These are phyloP conservation scores for Fusarium poae DNA, from an alignment of 2,329 filamentous ascomycete species.

Conservation along the genomic window DNA sequence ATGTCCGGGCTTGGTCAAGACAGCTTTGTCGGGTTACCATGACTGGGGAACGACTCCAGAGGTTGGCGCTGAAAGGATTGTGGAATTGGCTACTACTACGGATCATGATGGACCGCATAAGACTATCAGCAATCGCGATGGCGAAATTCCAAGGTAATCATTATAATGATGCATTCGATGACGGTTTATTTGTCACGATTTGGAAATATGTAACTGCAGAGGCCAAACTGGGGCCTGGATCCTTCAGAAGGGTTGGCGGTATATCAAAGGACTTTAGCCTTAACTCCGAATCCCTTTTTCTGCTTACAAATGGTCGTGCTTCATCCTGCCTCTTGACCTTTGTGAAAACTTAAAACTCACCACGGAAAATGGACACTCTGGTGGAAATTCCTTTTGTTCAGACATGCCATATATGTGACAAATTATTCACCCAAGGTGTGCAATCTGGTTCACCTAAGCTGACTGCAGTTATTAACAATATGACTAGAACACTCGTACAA, in stretches of 20 bases:
- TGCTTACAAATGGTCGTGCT: constrained; percentile 5
- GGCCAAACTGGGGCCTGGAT: background rate
- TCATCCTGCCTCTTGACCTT: background rate
- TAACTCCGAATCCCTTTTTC: constrained; percentile 22
- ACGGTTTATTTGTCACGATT: background rate
- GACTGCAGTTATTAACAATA: background rate
- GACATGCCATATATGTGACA: constrained; percentile 41
- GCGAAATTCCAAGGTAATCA: constrained; percentile 38
- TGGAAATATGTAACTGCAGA: background rate
- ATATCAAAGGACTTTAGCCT: constrained; percentile 18
- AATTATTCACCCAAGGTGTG: constrained; percentile 42
- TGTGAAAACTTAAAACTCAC: fast-evolving
- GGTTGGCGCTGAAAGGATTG: constrained; percentile 49
- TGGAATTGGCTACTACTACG: constrained; percentile 49
- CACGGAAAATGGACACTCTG: constrained; percentile 4
- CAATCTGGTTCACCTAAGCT: no score
- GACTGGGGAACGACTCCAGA: constrained; percentile 39
- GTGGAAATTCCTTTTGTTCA: background rate
- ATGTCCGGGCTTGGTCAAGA: constrained; percentile 56
- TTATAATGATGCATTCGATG: background rate
- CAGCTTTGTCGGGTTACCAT: constrained; percentile 46
- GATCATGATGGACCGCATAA: constrained; percentile 49
- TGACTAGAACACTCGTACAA: constrained; percentile 41
- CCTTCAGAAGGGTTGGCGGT: background rate
- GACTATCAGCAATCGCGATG: constrained; percentile 48